Conservation (phyloP, 192 early-diverging fungal genomes). For the Irineochytrium annulatum region DNA sequence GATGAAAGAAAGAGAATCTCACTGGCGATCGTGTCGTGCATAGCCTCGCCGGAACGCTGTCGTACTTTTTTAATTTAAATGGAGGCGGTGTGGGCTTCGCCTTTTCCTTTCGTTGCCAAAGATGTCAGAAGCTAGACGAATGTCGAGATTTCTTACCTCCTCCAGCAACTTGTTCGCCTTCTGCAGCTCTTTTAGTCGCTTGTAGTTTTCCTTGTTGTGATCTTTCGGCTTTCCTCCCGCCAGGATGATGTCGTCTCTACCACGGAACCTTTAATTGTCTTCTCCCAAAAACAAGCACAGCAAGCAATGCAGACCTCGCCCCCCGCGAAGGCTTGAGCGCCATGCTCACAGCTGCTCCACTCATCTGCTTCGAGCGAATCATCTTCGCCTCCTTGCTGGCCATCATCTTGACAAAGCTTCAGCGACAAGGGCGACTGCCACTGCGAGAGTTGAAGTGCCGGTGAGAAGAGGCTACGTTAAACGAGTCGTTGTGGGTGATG, state of each 20-base stretch:
- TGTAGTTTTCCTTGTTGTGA: slow-evolving; percentile 43
- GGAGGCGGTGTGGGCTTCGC: slow-evolving; percentile 34
- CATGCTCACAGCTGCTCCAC: slow-evolving; percentile 47
- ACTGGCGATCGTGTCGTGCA: slow-evolving; percentile 19
- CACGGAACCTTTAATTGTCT: neutral
- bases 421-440: too few species aligned
- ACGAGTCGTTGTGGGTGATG: too few species aligned
- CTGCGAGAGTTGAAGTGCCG: too few species aligned
- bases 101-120: slow-evolving; percentile 8
- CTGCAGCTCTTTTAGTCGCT: slow-evolving; percentile 32
- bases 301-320: too few species aligned
- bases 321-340: slow-evolving; percentile 48
- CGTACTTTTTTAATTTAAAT: slow-evolving; percentile 51
- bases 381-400: slow-evolving; percentile 45
- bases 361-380: slow-evolving; percentile 44
- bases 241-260: slow-evolving; percentile 48
- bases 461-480: too few species aligned
- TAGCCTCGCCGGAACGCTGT: slow-evolving; percentile 40
- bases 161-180: slow-evolving; percentile 17
- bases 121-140: neutral
- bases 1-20: slow-evolving; percentile 3
- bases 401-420: too few species aligned
- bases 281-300: neutral
- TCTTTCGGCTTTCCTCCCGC: slow-evolving; percentile 49
- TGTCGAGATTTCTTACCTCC: neutral